These are phyloP conservation scores for Teunomyces gatunensis DNA, from an alignment of 805 yeast genomes.

Conservation along the genomic window DNA sequence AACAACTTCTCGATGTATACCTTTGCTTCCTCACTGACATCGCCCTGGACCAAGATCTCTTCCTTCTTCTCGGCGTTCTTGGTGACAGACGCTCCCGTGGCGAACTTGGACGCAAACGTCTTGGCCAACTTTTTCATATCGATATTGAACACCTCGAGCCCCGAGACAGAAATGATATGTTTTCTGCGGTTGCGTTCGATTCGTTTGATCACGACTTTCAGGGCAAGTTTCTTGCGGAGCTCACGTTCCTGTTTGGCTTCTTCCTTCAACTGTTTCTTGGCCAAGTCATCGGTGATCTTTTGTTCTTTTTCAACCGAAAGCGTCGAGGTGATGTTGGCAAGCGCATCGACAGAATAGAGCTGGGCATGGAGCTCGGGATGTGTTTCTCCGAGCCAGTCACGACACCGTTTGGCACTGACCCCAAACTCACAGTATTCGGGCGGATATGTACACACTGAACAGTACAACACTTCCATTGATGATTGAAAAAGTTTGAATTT, in stretches of 20 bases:
- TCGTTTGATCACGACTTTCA: slow-evolving; percentile 79
- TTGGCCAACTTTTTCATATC: slow-evolving; percentile 90
- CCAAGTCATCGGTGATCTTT: slow-evolving; percentile 75
- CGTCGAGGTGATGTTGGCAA: slow-evolving; percentile 56
- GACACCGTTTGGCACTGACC: slow-evolving; percentile 75
- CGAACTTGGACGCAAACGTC: slow-evolving; percentile 89
- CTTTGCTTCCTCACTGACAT: slow-evolving; percentile 88
- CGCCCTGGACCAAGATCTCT: slow-evolving; percentile 91
- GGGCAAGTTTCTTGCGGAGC: slow-evolving; percentile 69
- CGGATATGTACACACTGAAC: slow-evolving; percentile 81
- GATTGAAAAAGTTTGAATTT: neutral
- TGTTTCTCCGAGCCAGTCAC: slow-evolving; percentile 68
- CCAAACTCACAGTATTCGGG: slow-evolving; percentile 94
- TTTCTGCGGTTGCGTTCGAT: slow-evolving; percentile 89
- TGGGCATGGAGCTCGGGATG: slow-evolving; percentile 55
- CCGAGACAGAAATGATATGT: slow-evolving; percentile 80
- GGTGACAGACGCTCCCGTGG: slow-evolving; percentile 92
- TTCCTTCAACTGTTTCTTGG: slow-evolving; percentile 81
- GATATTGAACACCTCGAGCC: slow-evolving; percentile 82
- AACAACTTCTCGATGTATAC: slow-evolving; percentile 66
- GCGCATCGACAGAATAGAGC: slow-evolving; percentile 60
- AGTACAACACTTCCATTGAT: slow-evolving; percentile 48
- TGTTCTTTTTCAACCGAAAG: slow-evolving; percentile 76
- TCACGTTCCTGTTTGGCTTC: slow-evolving; percentile 85
- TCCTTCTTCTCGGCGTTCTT: slow-evolving; percentile 90